These are phyloP conservation scores for Allium cepa DNA, from an alignment of 106 monocot genomes.

Conservation along the genomic window DNA sequence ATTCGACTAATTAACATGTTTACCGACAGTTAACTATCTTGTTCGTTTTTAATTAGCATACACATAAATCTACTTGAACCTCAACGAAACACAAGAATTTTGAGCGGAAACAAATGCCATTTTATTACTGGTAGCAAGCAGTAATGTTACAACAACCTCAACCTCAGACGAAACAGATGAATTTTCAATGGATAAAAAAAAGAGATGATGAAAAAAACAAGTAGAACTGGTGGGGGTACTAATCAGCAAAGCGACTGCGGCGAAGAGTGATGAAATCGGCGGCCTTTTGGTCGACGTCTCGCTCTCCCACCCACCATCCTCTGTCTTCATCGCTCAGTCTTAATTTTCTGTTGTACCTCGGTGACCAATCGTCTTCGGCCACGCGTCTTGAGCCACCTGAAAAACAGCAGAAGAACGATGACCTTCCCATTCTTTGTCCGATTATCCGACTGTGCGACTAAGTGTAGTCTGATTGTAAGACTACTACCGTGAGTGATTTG, in stretches of 20 bases:
- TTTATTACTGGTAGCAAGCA: too few species aligned
- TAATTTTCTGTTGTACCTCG: conserved; percentile 10
- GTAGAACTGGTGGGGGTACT: background rate
- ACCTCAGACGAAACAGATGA: too few species aligned
- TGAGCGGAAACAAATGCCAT: too few species aligned
- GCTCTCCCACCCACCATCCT: conserved; percentile 17
- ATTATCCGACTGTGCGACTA: background rate
- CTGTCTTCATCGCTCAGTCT: conserved; percentile 12
- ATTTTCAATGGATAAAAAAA: too few species aligned
- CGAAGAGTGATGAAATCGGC: conserved; percentile 17
- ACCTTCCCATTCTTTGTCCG: conserved; percentile 1
- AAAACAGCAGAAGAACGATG: conserved; percentile 7
- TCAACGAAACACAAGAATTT: too few species aligned
- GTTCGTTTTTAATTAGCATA: too few species aligned
- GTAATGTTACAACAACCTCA: too few species aligned
- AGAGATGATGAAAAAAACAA: background rate
- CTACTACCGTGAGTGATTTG: background rate
- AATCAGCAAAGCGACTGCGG: conserved; percentile 1
- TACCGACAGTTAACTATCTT: too few species aligned
- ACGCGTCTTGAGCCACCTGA: background rate
- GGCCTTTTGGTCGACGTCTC: conserved; percentile 12
- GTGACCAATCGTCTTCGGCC: conserved; percentile 5
- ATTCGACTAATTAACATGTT: too few species aligned
- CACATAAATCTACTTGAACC: too few species aligned
- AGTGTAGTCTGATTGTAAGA: background rate